These are phyloP conservation scores for Trypanosoma avium DNA, from an alignment of 208 protist genomes.

Conservation along the genomic window DNA sequence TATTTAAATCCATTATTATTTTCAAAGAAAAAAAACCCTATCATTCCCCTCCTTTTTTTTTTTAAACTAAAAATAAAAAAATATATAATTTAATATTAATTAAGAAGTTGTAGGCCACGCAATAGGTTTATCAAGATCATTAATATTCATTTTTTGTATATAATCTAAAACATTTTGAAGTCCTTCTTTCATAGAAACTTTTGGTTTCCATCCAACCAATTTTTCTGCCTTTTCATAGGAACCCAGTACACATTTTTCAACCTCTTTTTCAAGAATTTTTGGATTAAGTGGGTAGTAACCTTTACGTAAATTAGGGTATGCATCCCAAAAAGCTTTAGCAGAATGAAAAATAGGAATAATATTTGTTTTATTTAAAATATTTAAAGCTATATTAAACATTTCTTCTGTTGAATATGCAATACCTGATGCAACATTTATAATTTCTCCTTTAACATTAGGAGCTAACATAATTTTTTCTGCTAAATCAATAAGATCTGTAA, in stretches of 20 bases:
- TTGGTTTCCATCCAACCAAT: conserved; percentile 1
- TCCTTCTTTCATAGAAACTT: conserved; percentile 8
- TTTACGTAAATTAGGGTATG: background rate
- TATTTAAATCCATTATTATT: no score
- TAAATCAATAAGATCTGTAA: conserved; percentile 6
- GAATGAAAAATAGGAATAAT: background rate
- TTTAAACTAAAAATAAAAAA: background rate
- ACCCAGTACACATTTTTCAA: conserved; percentile 2
- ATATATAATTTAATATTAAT: background rate
- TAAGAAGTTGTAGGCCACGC: background rate
- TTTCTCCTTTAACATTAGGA: background rate
- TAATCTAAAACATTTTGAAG: conserved; percentile 3
- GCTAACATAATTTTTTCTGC: background rate
- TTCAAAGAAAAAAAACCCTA: no score
- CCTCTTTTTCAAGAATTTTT: background rate
- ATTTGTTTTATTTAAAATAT: background rate
- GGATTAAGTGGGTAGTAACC: background rate
- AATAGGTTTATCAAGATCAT: background rate
- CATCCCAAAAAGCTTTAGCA: conserved; percentile 7
- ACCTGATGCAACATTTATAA: conserved; percentile 6
- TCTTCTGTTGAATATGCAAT: background rate
- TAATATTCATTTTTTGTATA: background rate
- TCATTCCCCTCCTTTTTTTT: background rate
- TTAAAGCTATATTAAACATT: conserved; percentile 1
- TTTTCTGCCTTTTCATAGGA: background rate